A percentile compares a stretch with the other conserved stretches of the same genome.
These are phyloP conservation scores for Paracoccidioides brasiliensis DNA, from an alignment of 2,329 filamentous ascomycete species.

Conservation along the genomic window DNA sequence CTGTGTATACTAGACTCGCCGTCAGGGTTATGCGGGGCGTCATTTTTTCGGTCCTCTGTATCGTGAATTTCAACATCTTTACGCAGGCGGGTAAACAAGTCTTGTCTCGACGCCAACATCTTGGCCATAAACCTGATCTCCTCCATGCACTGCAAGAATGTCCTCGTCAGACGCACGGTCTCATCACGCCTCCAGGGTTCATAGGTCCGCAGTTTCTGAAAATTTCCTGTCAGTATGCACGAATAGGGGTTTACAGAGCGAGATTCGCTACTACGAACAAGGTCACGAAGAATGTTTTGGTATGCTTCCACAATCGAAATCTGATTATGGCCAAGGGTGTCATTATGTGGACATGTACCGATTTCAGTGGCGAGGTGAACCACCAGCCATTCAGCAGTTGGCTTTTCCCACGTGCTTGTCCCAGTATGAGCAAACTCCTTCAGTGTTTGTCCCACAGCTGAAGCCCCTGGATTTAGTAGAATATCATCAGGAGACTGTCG, in stretches of 20 bases:
- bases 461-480: neutral
- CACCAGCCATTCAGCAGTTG: slow-evolving; percentile 1
- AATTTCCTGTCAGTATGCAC: neutral
- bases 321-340: neutral
- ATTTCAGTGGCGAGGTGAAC: slow-evolving; percentile 1
- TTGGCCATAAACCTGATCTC: neutral
- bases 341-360: slow-evolving; percentile 1
- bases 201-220: slow-evolving; percentile 2
- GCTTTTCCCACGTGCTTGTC: slow-evolving; percentile 2
- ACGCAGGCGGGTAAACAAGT: neutral
- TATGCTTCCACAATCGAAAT: slow-evolving; percentile 1
- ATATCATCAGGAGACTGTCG: neutral
- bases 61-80: neutral
- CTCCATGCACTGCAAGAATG: slow-evolving; percentile 1
- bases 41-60: neutral
- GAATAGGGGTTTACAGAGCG: neutral
- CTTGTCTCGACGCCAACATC: neutral
- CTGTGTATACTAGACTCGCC: neutral
- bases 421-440: neutral
- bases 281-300: slow-evolving; percentile 2
- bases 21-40: neutral
- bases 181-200: slow-evolving; percentile 2
- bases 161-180: slow-evolving; percentile 1
- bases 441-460: neutral
- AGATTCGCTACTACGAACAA: slow-evolving; percentile 1